Evolutionary conservation across 2,329 filamentous ascomycete species (phyloP).

Genomic region (Aureobasidium sp.): DNA sequence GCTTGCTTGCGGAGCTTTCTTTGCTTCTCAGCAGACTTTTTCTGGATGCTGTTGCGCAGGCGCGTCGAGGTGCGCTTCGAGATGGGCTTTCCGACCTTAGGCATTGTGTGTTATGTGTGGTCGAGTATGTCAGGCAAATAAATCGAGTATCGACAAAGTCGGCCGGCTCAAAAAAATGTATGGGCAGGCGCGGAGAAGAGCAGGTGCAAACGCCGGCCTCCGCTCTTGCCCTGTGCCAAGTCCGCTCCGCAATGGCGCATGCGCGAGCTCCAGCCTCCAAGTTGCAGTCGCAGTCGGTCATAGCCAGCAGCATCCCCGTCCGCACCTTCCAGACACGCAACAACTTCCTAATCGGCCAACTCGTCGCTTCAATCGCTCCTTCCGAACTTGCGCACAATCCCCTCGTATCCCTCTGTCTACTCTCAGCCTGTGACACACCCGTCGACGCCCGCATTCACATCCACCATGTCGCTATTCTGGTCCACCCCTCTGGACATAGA

Average conservation of each 20-base stretch:
- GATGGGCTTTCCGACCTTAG: conserved; percentile 53
- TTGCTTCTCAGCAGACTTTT: conserved; percentile 83
- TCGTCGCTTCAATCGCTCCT: neutral
- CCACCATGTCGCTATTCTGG: conserved; percentile 89
- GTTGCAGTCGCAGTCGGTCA: neutral
- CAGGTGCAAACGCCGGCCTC: neutral
- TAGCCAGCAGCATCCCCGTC: neutral
- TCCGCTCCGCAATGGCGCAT: neutral
- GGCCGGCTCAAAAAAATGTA: conserved; percentile 7
- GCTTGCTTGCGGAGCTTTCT: conserved; percentile 79
- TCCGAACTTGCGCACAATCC: neutral
- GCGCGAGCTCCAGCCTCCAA: neutral
- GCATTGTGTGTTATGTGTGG: conserved; percentile 1
- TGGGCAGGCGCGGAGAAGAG: neutral
- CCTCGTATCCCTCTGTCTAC: neutral
- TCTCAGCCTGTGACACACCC: neutral
- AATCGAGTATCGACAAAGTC: neutral
- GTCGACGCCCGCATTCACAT: neutral
- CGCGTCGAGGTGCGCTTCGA: conserved; percentile 89
- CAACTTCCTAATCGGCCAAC: neutral
- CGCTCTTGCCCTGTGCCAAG: neutral
- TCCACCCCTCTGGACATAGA: conserved; percentile 98
- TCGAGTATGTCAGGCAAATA: neutral
- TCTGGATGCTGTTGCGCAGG: conserved; percentile 91
- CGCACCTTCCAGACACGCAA: neutral